Conservation (phyloP, 257 asterid genomes). For the Osmanthus fragrans region DNA sequence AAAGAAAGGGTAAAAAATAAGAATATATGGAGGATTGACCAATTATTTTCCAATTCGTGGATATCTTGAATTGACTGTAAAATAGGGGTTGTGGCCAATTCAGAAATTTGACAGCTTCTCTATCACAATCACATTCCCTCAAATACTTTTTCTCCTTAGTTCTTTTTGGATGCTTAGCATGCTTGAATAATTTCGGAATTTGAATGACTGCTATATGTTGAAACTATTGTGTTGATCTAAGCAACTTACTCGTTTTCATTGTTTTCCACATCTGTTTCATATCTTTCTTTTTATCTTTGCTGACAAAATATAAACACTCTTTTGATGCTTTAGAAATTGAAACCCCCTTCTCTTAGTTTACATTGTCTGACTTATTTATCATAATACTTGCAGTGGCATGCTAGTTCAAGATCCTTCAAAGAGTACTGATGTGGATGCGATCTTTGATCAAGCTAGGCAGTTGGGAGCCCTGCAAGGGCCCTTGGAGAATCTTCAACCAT, state of each 20-base stretch:
- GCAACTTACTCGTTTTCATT: neutral
- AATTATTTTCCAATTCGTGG: neutral
- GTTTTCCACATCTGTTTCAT: neutral
- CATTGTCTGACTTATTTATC: constrained; percentile 9
- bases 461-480: constrained; percentile 24
- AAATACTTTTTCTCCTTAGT: neutral
- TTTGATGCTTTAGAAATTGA: neutral
- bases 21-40: neutral
- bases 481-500: constrained; percentile 52
- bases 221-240: neutral
- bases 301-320: neutral
- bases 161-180: neutral
- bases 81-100: neutral
- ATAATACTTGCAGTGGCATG: constrained; percentile 70
- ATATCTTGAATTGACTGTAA: neutral
- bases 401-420: constrained; percentile 65
- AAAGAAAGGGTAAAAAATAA: neutral
- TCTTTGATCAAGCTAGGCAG: constrained; percentile 57
- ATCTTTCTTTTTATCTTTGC: neutral
- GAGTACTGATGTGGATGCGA: constrained; percentile 51
- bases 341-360: neutral
- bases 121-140: neutral
- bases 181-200: neutral
- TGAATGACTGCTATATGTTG: neutral
- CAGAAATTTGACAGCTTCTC: neutral